Evolutionary conservation across 257 asterid genomes (phyloP), one percentile per base, ranked within the genome.

Genomic region (Fraxinus anomala): DNA sequence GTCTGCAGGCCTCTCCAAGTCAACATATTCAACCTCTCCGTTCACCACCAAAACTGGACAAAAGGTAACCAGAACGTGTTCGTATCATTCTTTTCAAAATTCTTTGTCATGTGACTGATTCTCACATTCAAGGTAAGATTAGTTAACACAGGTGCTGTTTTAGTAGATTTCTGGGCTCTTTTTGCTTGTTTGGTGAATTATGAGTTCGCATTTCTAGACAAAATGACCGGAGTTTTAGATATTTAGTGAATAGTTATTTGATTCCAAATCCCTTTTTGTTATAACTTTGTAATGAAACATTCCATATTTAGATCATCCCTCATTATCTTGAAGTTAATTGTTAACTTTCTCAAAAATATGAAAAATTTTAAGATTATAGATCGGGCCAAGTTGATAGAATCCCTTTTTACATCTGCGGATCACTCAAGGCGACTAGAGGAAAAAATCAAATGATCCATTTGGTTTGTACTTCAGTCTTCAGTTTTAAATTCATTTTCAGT

Each of bases 1-100:
- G 90, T 51, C 77, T 78, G 49, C 80, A 74, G 33, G 86, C 85
- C 11, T 89, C 93, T n/a, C 89, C 96, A 0, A 33, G 4, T 33
- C 36, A 3, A 33, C 36, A 3, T 33, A 33, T 33, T 33, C 36
- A 33, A 33, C 36, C 36, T 33, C 36, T 33, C 5, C 36, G 36
- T 33, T 89, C 96, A 13, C 94, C 91, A 11, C 30, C 30, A 28
- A 80, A 81, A 69, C 82, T 77, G 54, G 82, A 81, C 36, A 80
- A 79, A 80, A 74, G 77, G 5, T 36, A 19, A 42, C 24, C 16
- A 69, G 83, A 33, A 42, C n/a, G 23, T 34, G 24, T 44, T 13
- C 19, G 56, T 79, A 65, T 76, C 69, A 71, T 73, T 80, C 73
- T 74, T 70, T 54, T 63, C n/a, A 13, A 12, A 44, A 67, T 31